These are phyloP conservation scores for Chalara sp. DNA, from an alignment of 2,329 filamentous ascomycete species.

Conservation along the genomic window DNA sequence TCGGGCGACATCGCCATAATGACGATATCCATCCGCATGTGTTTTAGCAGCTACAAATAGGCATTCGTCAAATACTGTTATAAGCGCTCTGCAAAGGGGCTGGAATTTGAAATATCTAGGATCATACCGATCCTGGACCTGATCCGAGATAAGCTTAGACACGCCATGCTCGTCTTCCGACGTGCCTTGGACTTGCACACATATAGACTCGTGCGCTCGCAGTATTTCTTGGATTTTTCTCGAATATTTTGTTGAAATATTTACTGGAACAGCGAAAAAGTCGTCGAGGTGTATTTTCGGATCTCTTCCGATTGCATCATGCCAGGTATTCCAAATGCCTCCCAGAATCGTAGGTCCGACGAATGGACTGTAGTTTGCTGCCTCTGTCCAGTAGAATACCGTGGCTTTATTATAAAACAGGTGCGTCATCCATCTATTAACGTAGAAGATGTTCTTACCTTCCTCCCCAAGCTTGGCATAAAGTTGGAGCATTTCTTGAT, in stretches of 20 bases:
- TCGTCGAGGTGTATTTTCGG: conserved; percentile 16
- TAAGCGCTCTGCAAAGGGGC: conserved; percentile 13
- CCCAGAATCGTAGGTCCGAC: conserved; percentile 12
- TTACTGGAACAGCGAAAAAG: conserved; percentile 16
- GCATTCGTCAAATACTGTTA: conserved; percentile 14
- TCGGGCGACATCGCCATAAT: conserved; percentile 13
- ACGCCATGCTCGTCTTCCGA: conserved; percentile 12
- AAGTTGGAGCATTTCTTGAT: conserved; percentile 13
- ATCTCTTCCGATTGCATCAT: conserved; percentile 12
- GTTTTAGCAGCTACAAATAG: conserved; percentile 11
- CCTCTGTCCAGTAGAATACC: conserved; percentile 15
- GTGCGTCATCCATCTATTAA: conserved; percentile 11
- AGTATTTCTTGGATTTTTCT: conserved; percentile 14
- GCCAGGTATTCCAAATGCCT: conserved; percentile 17
- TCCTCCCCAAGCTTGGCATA: conserved; percentile 12
- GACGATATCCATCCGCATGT: conserved; percentile 13
- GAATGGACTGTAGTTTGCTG: conserved; percentile 10
- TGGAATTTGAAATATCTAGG: conserved; percentile 16
- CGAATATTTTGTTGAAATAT: conserved; percentile 10
- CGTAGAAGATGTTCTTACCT: conserved; percentile 10
- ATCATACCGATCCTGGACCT: conserved; percentile 10
- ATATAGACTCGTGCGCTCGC: conserved; percentile 12
- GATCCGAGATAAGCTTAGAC: conserved; percentile 5
- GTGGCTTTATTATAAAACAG: conserved; percentile 17
- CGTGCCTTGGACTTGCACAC: conserved; percentile 11